A percentile compares a stretch with the other conserved stretches of the same genome.
Evolutionary conservation across 441 rosid species (phyloP).

Genomic region (Gossypium gossypioides): DNA sequence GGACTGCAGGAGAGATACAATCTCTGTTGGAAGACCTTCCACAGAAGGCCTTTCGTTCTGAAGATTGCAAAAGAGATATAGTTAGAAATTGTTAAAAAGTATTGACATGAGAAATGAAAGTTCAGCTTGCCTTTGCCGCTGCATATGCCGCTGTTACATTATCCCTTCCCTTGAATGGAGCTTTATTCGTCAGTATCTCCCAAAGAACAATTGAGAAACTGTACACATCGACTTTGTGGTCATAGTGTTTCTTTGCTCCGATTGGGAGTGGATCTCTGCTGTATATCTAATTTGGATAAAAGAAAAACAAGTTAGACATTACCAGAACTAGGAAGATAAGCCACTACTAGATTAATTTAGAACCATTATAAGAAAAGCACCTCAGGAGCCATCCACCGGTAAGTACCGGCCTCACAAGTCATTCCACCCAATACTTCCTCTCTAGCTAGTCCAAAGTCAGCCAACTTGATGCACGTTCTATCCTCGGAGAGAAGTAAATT

Average conservation of each 20-base stretch:
- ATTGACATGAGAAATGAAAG: slow-evolving; percentile 10
- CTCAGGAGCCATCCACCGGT: slow-evolving; percentile 81
- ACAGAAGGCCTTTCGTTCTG: slow-evolving; percentile 56
- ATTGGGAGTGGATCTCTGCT: slow-evolving; percentile 31
- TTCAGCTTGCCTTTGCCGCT: slow-evolving; percentile 28
- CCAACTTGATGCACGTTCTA: slow-evolving; percentile 32
- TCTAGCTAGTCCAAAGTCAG: slow-evolving; percentile 57
- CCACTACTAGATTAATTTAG: neutral
- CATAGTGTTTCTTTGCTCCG: slow-evolving; percentile 53
- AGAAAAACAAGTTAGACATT: slow-evolving; percentile 7
- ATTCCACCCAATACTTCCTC: slow-evolving; percentile 32
- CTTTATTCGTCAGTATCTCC: slow-evolving; percentile 49
- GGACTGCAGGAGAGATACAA: slow-evolving; percentile 33
- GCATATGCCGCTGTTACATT: slow-evolving; percentile 30
- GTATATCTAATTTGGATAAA: slow-evolving; percentile 27
- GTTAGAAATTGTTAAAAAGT: neutral
- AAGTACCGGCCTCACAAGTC: slow-evolving; percentile 66
- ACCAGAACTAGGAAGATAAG: neutral
- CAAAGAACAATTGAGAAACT: slow-evolving; percentile 60
- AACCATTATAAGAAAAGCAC: slow-evolving; percentile 21
- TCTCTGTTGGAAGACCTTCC: slow-evolving; percentile 28
- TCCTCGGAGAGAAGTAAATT: slow-evolving; percentile 51
- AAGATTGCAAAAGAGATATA: neutral
- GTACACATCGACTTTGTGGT: slow-evolving; percentile 69
- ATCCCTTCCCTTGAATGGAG: slow-evolving; percentile 34